Base-by-base conservation (phyloP, 352 stramenopile species). In the Halophytophthora batemanensis region DNA sequence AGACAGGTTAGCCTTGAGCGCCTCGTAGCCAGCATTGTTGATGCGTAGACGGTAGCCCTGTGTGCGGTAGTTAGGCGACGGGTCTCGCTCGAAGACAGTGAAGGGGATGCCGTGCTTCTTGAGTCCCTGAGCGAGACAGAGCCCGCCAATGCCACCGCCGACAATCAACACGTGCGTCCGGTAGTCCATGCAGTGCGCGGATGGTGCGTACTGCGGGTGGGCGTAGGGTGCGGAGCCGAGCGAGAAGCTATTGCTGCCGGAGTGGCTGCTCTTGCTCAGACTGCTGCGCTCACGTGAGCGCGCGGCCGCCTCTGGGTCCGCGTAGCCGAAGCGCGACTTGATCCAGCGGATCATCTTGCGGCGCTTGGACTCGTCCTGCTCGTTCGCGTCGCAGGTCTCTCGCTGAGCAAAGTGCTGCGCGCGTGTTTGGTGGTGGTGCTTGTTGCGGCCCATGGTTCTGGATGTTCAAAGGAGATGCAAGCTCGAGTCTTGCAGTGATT, bases 31-130 rank as follows among this genome's bases (percentile, higher is more conserved):
- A 7, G 59, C 49, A 22, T 44, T 72, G 59, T 87, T 82, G 58
- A 87, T 86, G 21, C 71, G 74, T 23, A 85, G 56, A 1, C 77
- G 66, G 48, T 85, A 87, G 13, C 77, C 77, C 19, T 87, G 77
- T 6, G 71, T 69, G 2, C 77, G 71, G 41, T 77, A 86, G 53
- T 84, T 87, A 11, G 74, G 66, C 14, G 77, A 71, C 25, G 74
- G 74, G 19, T 87, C 77, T 14, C 77, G 63, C 31, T 87, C 77
- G 39, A 85, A 87, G 23, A 87, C 59, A 0, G 77, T 87, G 61
- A 87, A 86, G 1, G 71, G 74, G 44, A 87, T 82, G 39, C 71
- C 74, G 21, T 68, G 21, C 36, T 83, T 82, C 39, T 73, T 72
- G 38, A 87, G 67, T 0, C 74, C 77, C 49, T 87, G 74, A 0